Evolutionary conservation across 805 yeast species (phyloP).

Genomic region (Saturnispora sekii): DNA sequence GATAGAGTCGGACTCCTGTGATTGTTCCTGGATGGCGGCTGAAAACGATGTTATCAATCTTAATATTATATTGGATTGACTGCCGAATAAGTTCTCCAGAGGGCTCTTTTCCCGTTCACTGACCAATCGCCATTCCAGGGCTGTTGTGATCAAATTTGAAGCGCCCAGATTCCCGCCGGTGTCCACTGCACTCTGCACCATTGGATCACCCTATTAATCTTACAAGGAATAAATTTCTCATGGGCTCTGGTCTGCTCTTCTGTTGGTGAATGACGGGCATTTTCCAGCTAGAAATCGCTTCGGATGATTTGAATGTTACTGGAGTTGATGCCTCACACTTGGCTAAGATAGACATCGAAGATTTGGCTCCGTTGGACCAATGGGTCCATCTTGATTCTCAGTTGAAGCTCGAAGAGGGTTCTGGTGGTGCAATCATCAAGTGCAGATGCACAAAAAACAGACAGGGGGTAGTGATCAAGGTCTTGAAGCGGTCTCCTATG

Average conservation of each 20-base stretch:
- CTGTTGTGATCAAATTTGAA: neutral
- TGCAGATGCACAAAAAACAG: conserved; percentile 9
- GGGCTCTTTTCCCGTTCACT: neutral
- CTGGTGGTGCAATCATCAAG: conserved; percentile 24
- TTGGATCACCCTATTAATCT: too few relatives aligned
- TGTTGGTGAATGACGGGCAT: too few relatives aligned
- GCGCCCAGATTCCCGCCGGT: neutral
- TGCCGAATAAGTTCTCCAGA: too few relatives aligned
- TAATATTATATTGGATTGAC: conserved; percentile 17
- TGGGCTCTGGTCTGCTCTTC: too few relatives aligned
- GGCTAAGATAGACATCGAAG: conserved; percentile 6
- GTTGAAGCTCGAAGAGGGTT: conserved; percentile 21
- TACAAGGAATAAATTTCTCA: too few relatives aligned
- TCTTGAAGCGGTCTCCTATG: conserved; percentile 4
- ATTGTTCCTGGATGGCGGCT: conserved; percentile 28
- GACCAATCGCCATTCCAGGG: conserved; percentile 2
- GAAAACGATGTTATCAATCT: conserved; percentile 23
- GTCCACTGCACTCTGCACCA: too few relatives aligned
- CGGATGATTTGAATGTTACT: too few relatives aligned
- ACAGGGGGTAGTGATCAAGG: conserved; percentile 7
- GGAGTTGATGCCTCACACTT: too few relatives aligned
- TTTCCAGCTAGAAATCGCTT: too few relatives aligned
- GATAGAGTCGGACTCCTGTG: conserved; percentile 17
- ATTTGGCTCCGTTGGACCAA: conserved; percentile 6
- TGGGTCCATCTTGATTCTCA: conserved; percentile 8